Evolutionary conservation across 2,329 filamentous ascomycete species (phyloP).

Genomic region (Bipolaris bicolor): DNA sequence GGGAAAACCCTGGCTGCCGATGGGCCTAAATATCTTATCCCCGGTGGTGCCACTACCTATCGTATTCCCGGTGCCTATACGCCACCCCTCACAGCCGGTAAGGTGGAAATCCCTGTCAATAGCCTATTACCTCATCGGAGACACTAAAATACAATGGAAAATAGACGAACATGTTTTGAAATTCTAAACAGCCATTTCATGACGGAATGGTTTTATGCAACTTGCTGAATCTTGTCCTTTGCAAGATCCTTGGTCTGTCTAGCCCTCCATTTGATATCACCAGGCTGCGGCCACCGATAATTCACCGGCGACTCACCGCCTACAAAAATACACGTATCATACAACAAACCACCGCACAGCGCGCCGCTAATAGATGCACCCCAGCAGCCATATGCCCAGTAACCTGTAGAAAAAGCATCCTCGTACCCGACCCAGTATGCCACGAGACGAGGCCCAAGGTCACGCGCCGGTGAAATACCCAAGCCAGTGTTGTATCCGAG

Average conservation of each 20-base stretch:
- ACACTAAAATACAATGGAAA: neutral
- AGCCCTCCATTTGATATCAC: slow-evolving; percentile 30
- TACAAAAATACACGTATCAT: slow-evolving; percentile 41
- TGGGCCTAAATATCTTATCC: neutral
- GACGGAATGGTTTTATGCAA: slow-evolving; percentile 5
- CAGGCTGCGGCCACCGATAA: slow-evolving; percentile 36
- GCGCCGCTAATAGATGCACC: slow-evolving; percentile 34
- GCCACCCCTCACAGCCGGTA: neutral
- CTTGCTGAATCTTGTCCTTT: slow-evolving; percentile 24
- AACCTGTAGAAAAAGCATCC: slow-evolving; percentile 44
- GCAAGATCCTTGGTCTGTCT: slow-evolving; percentile 23
- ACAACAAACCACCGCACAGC: slow-evolving; percentile 37
- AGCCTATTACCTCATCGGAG: neutral
- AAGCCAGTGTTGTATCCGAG: slow-evolving; percentile 40
- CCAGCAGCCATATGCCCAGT: slow-evolving; percentile 40
- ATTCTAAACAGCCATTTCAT: neutral
- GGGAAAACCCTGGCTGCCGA: slow-evolving; percentile 2
- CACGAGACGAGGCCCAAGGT: slow-evolving; percentile 73
- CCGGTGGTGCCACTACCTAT: neutral
- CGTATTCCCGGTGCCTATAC: neutral
- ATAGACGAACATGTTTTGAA: neutral
- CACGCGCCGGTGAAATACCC: slow-evolving; percentile 71
- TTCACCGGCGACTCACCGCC: slow-evolving; percentile 41
- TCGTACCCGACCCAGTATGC: slow-evolving; percentile 72
- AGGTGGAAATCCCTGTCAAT: neutral